Evolutionary conservation across 1,139 yeast species (phyloP), one percentile per base, ranked within the genome.

Genomic region (Diutina siamensis): DNA sequence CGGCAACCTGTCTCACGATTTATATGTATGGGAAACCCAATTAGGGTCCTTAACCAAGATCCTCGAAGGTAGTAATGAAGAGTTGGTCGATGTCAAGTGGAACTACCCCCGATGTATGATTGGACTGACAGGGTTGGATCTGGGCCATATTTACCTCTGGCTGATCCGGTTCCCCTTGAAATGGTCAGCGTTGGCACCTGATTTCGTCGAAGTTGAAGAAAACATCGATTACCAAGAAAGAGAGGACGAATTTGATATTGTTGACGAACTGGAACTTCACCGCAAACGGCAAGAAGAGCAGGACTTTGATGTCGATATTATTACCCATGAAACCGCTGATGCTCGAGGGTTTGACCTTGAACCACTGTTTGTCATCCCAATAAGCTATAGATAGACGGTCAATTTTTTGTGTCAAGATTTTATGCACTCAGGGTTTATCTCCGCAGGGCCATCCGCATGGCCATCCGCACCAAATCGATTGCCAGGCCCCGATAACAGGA

Each of bases 171-270:
- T 85, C 35, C 94, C 95, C 0, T 97, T 88, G 56, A 84, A 86
- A 62, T 89, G 98, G 98, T 83, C 95, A 61, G 95, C 97, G 0
- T 68, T 89, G 53, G 97, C 97, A 0, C 97, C 97, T 0, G 98
- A 92, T 61, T 89, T 92, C 59, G 95, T 84, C 46, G 97, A 89
- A 59, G 80, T 89, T 40, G 97, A 89, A 58, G 96, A 89, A 56
- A 89, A 88, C 56, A 82, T 87, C 13, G 88, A 85, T 50, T 89
- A 89, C 60, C 78, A 79, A 51, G 98, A 89, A 57, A 74, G 75
- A 49, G 98, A 89, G 59, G 95, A 88, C 59, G 98, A 89, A 61
- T 89, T 89, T 61, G 98, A 89, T 60, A 74, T 85, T 33, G 74
- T 78, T 4, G 89, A 80, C 50, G 84, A 80, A 48, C 76, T 71